A percentile compares a stretch with the other conserved stretches of the same genome.
Conservation (phyloP, 495 filamentous ascomycete species). For the Podospora pseudopauciseta region DNA sequence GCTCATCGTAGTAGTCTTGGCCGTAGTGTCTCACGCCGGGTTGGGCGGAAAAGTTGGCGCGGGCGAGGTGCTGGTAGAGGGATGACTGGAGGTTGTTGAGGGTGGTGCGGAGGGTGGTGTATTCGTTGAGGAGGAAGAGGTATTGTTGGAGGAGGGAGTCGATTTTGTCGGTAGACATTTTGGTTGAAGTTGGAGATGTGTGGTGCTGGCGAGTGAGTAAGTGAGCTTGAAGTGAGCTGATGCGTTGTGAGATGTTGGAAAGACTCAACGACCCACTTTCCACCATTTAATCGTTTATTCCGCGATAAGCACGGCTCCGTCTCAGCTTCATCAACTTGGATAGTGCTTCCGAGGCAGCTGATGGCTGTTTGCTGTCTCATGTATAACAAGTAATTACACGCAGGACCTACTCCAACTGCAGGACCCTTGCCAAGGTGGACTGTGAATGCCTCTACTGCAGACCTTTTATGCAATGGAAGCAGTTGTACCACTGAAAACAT, state of each 20-base stretch:
- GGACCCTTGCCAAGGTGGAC: not conserved
- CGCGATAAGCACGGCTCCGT: not conserved
- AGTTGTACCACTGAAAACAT: not conserved
- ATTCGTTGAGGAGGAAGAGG: slow-evolving; percentile 64
- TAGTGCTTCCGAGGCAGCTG: not conserved
- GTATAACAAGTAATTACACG: not conserved
- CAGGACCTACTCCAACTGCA: not conserved
- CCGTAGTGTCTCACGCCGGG: slow-evolving; percentile 59
- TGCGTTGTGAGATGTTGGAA: not conserved
- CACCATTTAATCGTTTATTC: not conserved
- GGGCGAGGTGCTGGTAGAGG: slow-evolving; percentile 54
- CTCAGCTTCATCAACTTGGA: not conserved
- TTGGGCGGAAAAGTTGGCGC: slow-evolving; percentile 66
- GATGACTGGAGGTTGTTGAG: slow-evolving; percentile 55
- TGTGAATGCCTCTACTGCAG: not conserved
- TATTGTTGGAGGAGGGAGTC: slow-evolving; percentile 68
- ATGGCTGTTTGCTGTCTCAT: not conserved
- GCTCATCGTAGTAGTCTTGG: slow-evolving; percentile 64
- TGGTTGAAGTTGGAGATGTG: not conserved
- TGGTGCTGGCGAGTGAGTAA: not conserved
- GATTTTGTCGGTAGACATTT: slow-evolving; percentile 33
- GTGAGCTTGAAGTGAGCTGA: no score
- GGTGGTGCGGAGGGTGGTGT: slow-evolving; percentile 57
- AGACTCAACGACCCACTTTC: not conserved
- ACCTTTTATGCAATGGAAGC: not conserved